Base-by-base conservation (phyloP, 345 rosid species). In the Euphorbia tirucalli region DNA sequence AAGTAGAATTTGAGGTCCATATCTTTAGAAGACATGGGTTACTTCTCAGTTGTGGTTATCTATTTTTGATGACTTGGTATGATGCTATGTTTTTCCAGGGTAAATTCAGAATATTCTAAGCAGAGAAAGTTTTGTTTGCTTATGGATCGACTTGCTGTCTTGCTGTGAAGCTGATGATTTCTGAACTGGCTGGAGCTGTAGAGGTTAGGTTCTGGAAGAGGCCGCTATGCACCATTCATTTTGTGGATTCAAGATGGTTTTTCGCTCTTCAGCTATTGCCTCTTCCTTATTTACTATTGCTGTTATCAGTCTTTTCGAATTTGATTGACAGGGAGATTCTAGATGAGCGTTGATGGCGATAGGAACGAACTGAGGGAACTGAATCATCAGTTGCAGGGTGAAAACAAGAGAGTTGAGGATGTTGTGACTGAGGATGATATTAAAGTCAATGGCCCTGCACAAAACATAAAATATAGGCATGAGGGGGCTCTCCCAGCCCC, bases 321-420 rank as follows among this genome's bases (percentile, higher is more conserved):
- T 69, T 81, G 74, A 82, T 57, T 81, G 59, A 82, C 84, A 71
- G 79, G 81, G 75, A 61, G 73, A 50, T 80, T 70, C 83, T 81
- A 82, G 81, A 88, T 88, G 96, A 82, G 74, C 21, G 82, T 66
- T 74, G 81, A 87, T 71, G 79, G 80, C 2, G 74, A 74, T 7
- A 82, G 73, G 61, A 80, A 59, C 61, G 48, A 81, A 61, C 78
- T 78, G 60, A 74, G 59, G 73, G 78, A 78, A 60, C 69, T 79
- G 58, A 74, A 78, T 54, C 81, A 83, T 63, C 73, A 62, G 39
- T 59, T 59, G 61, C 59, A 68, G 59, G 82, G 70, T 74, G 81
- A 30, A 30, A 79, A 70, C 24, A 65, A 69, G 37, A 72, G 65
- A 77, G 85, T 48, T n/a, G 50, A 46, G 39, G 77, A 80, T 69